Base-by-base conservation (phyloP, 495 filamentous ascomycete species). In the Penicillium argentinense region DNA sequence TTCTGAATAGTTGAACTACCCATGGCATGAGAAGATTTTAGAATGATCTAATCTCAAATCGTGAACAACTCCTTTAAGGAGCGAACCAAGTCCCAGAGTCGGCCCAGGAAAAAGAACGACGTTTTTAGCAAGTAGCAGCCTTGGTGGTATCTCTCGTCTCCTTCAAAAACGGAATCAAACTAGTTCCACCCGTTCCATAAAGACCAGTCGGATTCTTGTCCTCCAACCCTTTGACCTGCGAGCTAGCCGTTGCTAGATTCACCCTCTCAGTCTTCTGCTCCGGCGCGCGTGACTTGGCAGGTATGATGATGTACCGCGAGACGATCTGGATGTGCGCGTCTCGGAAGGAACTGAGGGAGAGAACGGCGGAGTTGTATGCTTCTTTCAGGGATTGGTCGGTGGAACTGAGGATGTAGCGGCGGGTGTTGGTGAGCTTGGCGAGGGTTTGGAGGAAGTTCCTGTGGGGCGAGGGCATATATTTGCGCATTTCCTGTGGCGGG, bases 401-500 rank as follows among this genome's bases (percentile, higher is more conserved):
- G 47, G 83, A 74, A 6, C 65, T 63, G 49, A 86, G 78, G 14
- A 93, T 87, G 57, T 84, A 98, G 3, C 82, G 74, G 9, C 89
- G 88, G 49, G 97, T 84, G 57, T 96, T 97, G 29, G 89, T 82
- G 3, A 90, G 82, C 2, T 62, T 68, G 13, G 79, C 74, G 12
- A 97, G 80, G 34, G 86, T 81, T 47, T 87, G 76, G 0, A 98
- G 76, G 69, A 98, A 98, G 26, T 84, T 82, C 2, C 87, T 83
- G 53, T 98, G 93, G 0, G 89, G 82, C 0, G 88, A 92, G 8
- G 93, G 93, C 93, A 98, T 97, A 68, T 98, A 98, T 19, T 77
- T 79, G 26, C 93, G 85, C 93, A 98, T 98, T 56, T 96, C 89
- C 67, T 87, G n/a, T n/a, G n/a, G n/a, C n/a, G n/a, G n/a, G n/a